Conservation (phyloP, 331 rosid genomes). For the Saraca asoca region DNA sequence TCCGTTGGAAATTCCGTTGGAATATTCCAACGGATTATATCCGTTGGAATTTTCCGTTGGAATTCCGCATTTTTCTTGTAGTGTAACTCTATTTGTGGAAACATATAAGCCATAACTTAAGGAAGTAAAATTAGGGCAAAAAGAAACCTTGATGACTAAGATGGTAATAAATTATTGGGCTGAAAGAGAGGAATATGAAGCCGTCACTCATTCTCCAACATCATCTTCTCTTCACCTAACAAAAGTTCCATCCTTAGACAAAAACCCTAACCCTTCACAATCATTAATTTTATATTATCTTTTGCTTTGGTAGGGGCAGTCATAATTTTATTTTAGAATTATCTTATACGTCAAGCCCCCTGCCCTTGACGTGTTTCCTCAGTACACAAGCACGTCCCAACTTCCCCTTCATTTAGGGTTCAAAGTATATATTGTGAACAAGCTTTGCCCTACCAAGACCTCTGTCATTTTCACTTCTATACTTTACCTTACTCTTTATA, state of each 20-base stretch:
- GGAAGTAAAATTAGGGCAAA: conserved; percentile 40
- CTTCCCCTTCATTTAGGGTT: conserved; percentile 55
- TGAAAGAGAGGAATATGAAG: conserved; percentile 64
- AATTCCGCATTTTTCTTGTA: too few species aligned
- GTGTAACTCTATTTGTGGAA: not conserved
- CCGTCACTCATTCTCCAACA: conserved; percentile 99
- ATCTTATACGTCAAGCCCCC: conserved; percentile 61
- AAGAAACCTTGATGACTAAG: conserved; percentile 24
- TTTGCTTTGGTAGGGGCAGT: conserved; percentile 26
- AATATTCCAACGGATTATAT: too few species aligned
- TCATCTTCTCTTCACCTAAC: conserved; percentile 61
- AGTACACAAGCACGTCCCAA: conserved; percentile 34
- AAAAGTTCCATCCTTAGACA: conserved; percentile 56
- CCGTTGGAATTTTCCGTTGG: too few species aligned
- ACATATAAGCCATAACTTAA: conserved; percentile 38
- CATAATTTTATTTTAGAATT: conserved; percentile 53
- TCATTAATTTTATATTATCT: conserved; percentile 47
- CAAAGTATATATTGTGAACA: conserved; percentile 20
- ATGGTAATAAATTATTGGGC: conserved; percentile 54
- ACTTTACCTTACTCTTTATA: not conserved
- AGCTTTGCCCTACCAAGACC: conserved; percentile 6
- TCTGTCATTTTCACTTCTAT: conserved; percentile 20
- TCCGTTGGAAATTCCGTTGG: too few species aligned
- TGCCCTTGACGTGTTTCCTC: conserved; percentile 52
- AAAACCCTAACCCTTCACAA: conserved; percentile 68